Conservation (phyloP, 441 rosid genomes). For the Hura crepitans region DNA sequence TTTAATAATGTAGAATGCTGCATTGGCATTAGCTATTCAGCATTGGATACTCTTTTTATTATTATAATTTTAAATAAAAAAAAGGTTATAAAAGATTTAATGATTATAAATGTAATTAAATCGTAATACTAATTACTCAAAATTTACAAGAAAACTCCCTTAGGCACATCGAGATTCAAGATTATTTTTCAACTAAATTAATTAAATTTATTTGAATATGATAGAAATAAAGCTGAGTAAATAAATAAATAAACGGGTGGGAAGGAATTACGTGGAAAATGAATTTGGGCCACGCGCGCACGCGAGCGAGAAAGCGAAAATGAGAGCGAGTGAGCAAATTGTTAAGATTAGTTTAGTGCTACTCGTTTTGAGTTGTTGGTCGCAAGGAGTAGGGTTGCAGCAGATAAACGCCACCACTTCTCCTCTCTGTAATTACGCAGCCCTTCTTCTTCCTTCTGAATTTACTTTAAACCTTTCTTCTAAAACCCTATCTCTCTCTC, state of each 20-base stretch:
- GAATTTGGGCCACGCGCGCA: neutral
- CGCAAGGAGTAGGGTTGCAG: constrained; percentile 67
- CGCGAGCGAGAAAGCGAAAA: neutral
- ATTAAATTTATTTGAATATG: neutral
- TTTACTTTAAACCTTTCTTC: neutral
- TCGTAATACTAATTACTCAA: too few species aligned
- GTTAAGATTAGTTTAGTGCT: neutral
- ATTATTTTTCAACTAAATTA: too few species aligned
- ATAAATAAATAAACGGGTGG: too few species aligned
- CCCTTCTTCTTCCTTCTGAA: neutral
- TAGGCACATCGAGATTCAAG: too few species aligned
- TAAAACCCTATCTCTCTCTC: constrained; percentile 15
- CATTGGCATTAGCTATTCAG: too few species aligned
- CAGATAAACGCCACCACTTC: constrained; percentile 62
- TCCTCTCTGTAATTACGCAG: constrained; percentile 7
- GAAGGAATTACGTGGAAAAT: neutral
- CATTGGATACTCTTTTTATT: too few species aligned
- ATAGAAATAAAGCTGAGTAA: too few species aligned
- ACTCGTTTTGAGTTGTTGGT: constrained; percentile 25
- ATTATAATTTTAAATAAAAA: too few species aligned
- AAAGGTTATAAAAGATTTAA: too few species aligned
- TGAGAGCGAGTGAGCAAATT: neutral
- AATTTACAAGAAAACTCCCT: too few species aligned
- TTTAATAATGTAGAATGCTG: too few species aligned
- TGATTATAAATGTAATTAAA: too few species aligned